phyloP scores from a whole-genome alignment of 306 rosid genomes.

The Lathyrus aphaca region DNA sequence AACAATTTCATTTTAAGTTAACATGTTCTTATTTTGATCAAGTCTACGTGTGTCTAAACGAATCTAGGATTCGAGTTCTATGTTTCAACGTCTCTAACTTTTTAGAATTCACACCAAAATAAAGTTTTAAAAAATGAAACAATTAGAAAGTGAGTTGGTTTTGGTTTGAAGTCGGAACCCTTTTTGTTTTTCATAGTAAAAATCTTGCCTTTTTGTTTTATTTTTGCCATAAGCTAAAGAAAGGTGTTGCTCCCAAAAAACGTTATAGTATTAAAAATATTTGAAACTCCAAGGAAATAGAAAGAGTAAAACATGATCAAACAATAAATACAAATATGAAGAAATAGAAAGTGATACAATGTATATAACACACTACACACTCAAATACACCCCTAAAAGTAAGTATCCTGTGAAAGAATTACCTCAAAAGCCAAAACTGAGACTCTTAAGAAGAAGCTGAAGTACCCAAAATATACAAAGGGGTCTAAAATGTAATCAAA shows the following conservation, averaged over 20 bases:
- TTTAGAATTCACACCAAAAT: neutral
- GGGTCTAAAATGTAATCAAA: neutral
- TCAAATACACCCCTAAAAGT: constrained; percentile 6
- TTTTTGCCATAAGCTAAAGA: constrained; percentile 11
- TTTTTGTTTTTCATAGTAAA: neutral
- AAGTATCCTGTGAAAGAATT: constrained; percentile 49
- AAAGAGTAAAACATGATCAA: constrained; percentile 5
- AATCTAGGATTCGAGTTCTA: neutral
- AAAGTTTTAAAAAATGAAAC: neutral
- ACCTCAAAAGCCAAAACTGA: constrained; percentile 43
- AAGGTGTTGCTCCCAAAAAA: constrained; percentile 26
- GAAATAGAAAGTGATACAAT: constrained; percentile 18
- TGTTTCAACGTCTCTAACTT: constrained; percentile 2
- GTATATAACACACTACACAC: constrained; percentile 25
- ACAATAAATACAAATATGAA: constrained; percentile 35
- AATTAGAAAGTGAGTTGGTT: neutral
- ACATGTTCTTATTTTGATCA: constrained; percentile 16
- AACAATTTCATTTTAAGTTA: neutral
- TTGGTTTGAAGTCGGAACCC: neutral
- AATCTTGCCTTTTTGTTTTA: neutral
- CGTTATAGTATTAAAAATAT: neutral
- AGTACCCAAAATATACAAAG: constrained; percentile 39
- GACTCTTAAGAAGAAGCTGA: constrained; percentile 30
- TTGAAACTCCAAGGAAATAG: constrained; percentile 11
- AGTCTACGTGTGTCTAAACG: neutral